Percentiles rank a stretch among this genome's conserved stretches.
Conservation (phyloP, 208 protist species). For the Acanthamoeba royreba region DNA sequence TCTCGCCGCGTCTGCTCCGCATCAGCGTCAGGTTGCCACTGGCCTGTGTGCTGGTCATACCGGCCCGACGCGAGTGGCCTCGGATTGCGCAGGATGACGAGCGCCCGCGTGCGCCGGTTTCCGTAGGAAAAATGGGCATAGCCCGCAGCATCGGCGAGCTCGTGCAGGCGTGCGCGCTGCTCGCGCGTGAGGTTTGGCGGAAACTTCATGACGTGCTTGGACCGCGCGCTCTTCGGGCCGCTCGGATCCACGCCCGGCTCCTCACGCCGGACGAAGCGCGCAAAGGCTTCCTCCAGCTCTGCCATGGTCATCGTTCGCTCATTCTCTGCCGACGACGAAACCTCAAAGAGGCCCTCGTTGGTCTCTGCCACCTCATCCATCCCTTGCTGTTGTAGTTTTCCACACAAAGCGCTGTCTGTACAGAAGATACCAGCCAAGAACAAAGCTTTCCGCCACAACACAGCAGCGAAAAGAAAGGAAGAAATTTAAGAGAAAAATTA, state of each 20-base stretch:
- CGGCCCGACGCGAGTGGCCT: not conserved
- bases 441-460: no score
- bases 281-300: not conserved
- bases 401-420: no score
- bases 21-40: not conserved
- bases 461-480: not conserved
- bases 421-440: no score
- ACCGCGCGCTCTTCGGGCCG: not conserved
- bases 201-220: not conserved
- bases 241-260: not conserved
- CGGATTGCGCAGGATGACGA: not conserved
- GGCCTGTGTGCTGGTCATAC: not conserved
- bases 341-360: no score
- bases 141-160: not conserved
- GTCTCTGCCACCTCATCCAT: not conserved
- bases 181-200: not conserved
- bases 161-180: not conserved
- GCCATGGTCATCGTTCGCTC: not conserved
- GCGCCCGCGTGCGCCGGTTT: not conserved
- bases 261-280: not conserved
- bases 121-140: not conserved
- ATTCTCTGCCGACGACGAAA: no score
- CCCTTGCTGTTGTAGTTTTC: not conserved
- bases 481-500: not conserved
- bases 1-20: no score